phyloP scores from a whole-genome alignment of 768 basidiomycete genomes.

The Macrolepiota fuliginosa region DNA sequence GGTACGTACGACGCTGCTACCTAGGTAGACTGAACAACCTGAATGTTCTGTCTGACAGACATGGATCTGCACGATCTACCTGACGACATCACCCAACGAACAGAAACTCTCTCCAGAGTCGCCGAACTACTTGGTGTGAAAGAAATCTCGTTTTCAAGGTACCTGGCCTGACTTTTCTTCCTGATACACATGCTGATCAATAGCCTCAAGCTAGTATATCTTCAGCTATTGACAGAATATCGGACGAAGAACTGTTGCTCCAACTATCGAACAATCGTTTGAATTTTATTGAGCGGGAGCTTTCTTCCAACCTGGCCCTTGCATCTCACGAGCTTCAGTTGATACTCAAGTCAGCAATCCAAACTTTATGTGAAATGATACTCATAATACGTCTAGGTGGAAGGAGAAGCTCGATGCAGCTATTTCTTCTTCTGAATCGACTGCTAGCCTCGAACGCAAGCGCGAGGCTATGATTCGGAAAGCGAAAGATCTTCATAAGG shows the following conservation, averaged over 20 bases:
- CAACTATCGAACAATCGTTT: slow-evolving; percentile 32
- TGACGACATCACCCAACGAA: slow-evolving; percentile 18
- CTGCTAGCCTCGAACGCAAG: slow-evolving; percentile 32
- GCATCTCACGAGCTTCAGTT: slow-evolving; percentile 33
- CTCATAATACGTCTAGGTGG: slow-evolving; percentile 28
- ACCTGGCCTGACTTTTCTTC: not conserved
- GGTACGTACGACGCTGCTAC: too few species aligned
- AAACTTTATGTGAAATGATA: not conserved
- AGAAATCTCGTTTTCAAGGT: slow-evolving; percentile 35
- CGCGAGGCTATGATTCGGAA: slow-evolving; percentile 41
- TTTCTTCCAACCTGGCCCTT: slow-evolving; percentile 30
- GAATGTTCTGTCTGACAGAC: not conserved
- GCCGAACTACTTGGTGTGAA: slow-evolving; percentile 30
- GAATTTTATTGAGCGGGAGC: slow-evolving; percentile 32
- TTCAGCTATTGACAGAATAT: slow-evolving; percentile 32
- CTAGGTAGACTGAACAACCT: too few species aligned
- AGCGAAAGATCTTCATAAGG: slow-evolving; percentile 45
- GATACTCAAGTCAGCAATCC: slow-evolving; percentile 32
- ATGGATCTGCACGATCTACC: not conserved
- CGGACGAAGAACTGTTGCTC: slow-evolving; percentile 26
- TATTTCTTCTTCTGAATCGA: slow-evolving; percentile 22
- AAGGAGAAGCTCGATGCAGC: slow-evolving; percentile 25
- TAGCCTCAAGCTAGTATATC: slow-evolving; percentile 30
- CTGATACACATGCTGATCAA: not conserved
- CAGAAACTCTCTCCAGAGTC: slow-evolving; percentile 25